These are phyloP conservation scores for Leccinum griseonigrum DNA, from an alignment of 1,284 basidiomycete species.

Conservation along the genomic window DNA sequence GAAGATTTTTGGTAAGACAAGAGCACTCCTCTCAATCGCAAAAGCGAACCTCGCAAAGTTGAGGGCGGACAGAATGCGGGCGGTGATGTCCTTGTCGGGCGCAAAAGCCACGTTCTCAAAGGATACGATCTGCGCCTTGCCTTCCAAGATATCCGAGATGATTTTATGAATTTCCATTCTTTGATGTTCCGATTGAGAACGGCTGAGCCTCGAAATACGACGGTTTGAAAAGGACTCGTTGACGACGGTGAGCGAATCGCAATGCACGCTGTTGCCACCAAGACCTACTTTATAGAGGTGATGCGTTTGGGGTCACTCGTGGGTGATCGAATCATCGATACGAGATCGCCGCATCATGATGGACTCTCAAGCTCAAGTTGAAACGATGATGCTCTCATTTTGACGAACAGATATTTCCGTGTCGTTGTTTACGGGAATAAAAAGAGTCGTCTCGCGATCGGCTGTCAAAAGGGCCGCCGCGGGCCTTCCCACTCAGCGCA, in stretches of 20 bases:
- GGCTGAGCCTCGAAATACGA: neutral
- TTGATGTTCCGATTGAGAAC: neutral
- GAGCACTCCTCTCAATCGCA: conserved; percentile 33
- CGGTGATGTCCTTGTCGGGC: conserved; percentile 35
- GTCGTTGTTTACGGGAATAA: neutral
- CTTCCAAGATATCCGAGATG: conserved; percentile 22
- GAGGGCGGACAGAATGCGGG: conserved; percentile 54
- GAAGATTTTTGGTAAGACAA: conserved; percentile 35
- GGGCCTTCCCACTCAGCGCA: neutral
- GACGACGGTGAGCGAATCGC: conserved; percentile 9
- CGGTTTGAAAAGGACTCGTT: neutral
- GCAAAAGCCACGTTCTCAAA: conserved; percentile 42
- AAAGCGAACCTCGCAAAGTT: conserved; percentile 55
- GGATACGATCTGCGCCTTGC: conserved; percentile 33
- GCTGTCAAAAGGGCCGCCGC: neutral
- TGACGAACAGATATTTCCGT: neutral
- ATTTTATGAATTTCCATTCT: conserved; percentile 20
- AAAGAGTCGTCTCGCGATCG: neutral
- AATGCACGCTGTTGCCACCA: neutral
- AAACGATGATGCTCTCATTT: neutral
- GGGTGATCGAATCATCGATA: neutral
- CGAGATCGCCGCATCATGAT: neutral
- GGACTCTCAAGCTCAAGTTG: neutral
- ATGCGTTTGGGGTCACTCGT: too few relatives aligned
- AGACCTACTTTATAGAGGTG: neutral